These are phyloP conservation scores for Dalbergia cochinchinensis DNA, from an alignment of 306 rosid genomes.

Conservation along the genomic window DNA sequence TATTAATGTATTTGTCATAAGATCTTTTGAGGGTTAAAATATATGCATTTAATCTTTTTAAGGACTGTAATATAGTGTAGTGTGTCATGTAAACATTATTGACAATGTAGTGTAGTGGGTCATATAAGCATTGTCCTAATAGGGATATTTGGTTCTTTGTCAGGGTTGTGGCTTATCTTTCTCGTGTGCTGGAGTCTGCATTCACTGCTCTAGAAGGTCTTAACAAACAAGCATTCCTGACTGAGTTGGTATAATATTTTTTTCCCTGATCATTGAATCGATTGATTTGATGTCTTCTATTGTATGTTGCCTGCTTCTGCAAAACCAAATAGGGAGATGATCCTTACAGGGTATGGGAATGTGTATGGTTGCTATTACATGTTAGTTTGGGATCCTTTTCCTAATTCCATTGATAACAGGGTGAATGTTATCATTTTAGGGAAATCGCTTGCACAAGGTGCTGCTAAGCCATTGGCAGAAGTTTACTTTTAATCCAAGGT, in stretches of 20 bases:
- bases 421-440: slow-evolving; percentile 58
- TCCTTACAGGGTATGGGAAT: not conserved
- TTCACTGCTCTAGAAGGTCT: slow-evolving; percentile 96
- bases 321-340: not conserved
- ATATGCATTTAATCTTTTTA: too few species aligned
- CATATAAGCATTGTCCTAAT: not conserved
- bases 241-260: slow-evolving; percentile 76
- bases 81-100: too few species aligned
- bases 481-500: slow-evolving; percentile 98
- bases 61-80: too few species aligned
- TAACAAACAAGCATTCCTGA: slow-evolving; percentile 96
- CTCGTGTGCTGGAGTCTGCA: slow-evolving; percentile 96
- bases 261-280: slow-evolving; percentile 31
- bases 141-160: slow-evolving; percentile 47
- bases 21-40: too few species aligned
- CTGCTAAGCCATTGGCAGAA: slow-evolving; percentile 92
- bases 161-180: slow-evolving; percentile 98
- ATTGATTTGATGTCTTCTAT: slow-evolving; percentile 30
- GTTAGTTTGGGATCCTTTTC: not conserved
- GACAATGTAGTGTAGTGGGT: too few species aligned
- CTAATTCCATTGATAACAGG: slow-evolving; percentile 37
- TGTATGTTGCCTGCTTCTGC: slow-evolving; percentile 25
- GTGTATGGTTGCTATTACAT: slow-evolving; percentile 12
- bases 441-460: slow-evolving; percentile 93
- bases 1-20: too few species aligned